These are phyloP conservation scores for Saposhnikovia divaricata DNA, from an alignment of 129 eudicot species.

Conservation along the genomic window DNA sequence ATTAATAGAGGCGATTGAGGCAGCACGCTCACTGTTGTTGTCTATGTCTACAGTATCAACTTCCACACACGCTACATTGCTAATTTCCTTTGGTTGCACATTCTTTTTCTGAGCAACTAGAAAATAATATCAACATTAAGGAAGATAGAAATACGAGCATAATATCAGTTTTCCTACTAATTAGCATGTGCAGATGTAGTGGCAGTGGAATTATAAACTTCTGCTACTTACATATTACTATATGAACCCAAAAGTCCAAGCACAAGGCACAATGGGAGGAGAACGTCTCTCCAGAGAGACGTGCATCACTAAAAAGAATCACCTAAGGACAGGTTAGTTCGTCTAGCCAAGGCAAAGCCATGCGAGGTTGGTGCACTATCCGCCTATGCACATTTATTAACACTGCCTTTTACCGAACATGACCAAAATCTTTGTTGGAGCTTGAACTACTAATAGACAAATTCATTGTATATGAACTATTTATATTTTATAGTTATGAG, in stretches of 20 bases:
- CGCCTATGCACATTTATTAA: too few species aligned
- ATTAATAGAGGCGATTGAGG: constrained; percentile 15
- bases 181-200: neutral
- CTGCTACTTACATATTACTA: neutral
- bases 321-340: neutral
- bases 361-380: too few species aligned
- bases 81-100: constrained; percentile 21
- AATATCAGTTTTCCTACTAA: neutral
- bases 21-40: constrained; percentile 10
- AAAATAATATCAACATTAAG: constrained; percentile 9
- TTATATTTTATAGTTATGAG: neutral
- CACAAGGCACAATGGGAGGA: neutral
- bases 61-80: constrained; percentile 17
- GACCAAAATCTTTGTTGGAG: neutral
- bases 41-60: constrained; percentile 22
- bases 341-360: neutral
- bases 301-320: neutral
- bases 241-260: neutral
- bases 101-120: constrained; percentile 32
- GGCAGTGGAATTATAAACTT: neutral
- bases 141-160: neutral
- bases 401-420: too few species aligned
- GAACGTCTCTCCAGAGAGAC: neutral
- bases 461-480: neutral
- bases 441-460: neutral